Percentiles rank a stretch among this genome's conserved stretches.
Conservation (phyloP, 2,329 filamentous ascomycete genomes). For the Proliferodiscus dingleyae region DNA sequence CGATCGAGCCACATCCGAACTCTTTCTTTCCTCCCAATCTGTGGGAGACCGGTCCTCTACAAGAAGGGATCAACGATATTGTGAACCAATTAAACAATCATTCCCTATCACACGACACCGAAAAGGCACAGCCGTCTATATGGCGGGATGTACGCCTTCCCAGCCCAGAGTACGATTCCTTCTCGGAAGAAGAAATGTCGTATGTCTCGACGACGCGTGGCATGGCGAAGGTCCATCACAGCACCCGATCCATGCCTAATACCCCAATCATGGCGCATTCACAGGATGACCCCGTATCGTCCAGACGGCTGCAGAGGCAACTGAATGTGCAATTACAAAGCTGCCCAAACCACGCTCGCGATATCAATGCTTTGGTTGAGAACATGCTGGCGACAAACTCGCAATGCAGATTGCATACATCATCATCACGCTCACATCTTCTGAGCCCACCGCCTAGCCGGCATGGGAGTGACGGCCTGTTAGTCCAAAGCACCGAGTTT, state of each 20-base stretch:
- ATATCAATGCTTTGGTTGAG: constrained; percentile 23
- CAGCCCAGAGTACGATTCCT: constrained; percentile 13
- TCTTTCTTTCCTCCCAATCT: constrained; percentile 1
- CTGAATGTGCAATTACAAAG: constrained; percentile 23
- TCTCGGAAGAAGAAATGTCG: constrained; percentile 9
- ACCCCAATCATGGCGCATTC: constrained; percentile 2
- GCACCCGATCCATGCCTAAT: constrained; percentile 7
- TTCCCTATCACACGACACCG: constrained; percentile 9
- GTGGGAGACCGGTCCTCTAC: background rate
- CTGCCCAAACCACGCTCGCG: constrained; percentile 16
- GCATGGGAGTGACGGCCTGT: background rate
- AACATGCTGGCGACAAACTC: constrained; percentile 20
- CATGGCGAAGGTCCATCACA: constrained; percentile 8
- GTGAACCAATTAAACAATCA: constrained; percentile 7
- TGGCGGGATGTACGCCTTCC: constrained; percentile 6
- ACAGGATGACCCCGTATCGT: constrained; percentile 7
- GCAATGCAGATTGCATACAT: constrained; percentile 19
- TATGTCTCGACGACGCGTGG: constrained; percentile 13
- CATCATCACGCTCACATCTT: constrained; percentile 2
- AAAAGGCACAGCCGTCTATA: constrained; percentile 14
- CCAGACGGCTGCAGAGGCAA: constrained; percentile 22
- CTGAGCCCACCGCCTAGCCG: constrained; percentile 4
- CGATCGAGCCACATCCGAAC: constrained; percentile 6
- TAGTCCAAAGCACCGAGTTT: background rate
- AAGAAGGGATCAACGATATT: constrained; percentile 7